Conservation (phyloP, 352 stramenopile genomes). For the Phytophthora parvispora region DNA sequence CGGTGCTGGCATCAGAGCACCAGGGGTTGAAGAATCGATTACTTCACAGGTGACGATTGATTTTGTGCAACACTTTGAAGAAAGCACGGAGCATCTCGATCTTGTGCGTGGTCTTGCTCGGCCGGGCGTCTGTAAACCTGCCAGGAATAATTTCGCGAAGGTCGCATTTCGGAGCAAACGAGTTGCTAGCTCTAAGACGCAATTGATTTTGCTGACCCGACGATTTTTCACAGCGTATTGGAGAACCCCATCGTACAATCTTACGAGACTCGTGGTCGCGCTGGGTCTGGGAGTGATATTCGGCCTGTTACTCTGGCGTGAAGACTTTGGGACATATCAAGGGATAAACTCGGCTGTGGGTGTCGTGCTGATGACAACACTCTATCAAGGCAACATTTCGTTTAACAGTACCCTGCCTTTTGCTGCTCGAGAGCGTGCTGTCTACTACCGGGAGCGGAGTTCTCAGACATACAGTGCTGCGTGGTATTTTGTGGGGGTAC, state of each 20-base stretch:
- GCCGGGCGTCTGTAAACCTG: background rate
- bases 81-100: background rate
- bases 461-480: conserved; percentile 17
- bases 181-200: conserved; percentile 35
- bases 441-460: conserved; percentile 16
- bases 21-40: background rate
- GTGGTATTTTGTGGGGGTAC: conserved; percentile 23
- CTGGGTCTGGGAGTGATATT: conserved; percentile 85
- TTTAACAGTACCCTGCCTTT: conserved; percentile 17
- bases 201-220: conserved; percentile 50
- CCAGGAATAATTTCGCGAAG: background rate
- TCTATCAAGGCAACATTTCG: conserved; percentile 19
- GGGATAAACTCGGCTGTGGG: conserved; percentile 62
- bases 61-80: background rate
- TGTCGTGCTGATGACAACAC: conserved; percentile 17
- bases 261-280: conserved; percentile 78
- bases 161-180: conserved; percentile 40
- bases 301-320: conserved; percentile 59
- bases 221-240: conserved; percentile 72
- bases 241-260: conserved; percentile 88
- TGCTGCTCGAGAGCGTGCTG: conserved; percentile 8
- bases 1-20: background rate
- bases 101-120: background rate
- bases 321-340: conserved; percentile 55
- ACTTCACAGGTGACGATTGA: background rate